Percentiles rank a stretch among this genome's conserved stretches.
These are phyloP conservation scores for Pseudoperonospora humuli DNA, from an alignment of 352 stramenopile genomes.

Conservation along the genomic window DNA sequence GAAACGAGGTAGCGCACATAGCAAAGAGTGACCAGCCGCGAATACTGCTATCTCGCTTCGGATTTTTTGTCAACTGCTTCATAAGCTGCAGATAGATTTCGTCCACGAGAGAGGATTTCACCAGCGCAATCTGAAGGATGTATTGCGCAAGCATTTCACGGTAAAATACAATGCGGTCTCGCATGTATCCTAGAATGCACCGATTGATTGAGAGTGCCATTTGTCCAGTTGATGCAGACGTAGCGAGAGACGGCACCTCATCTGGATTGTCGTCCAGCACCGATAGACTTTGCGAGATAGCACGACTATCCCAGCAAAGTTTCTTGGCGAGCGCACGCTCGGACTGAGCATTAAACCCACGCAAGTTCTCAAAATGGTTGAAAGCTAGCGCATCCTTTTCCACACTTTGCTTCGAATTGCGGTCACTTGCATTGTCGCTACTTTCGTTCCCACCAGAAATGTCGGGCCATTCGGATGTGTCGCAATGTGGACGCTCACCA, in stretches of 20 bases:
- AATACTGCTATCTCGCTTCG: conserved; percentile 85
- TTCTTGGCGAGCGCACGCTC: conserved; percentile 40
- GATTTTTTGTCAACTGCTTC: conserved; percentile 92
- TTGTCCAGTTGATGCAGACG: conserved; percentile 26
- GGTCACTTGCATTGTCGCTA: conserved; percentile 23
- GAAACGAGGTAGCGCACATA: conserved; percentile 89
- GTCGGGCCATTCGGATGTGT: conserved; percentile 40
- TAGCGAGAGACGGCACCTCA: conserved; percentile 17
- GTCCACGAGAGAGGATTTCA: conserved; percentile 83
- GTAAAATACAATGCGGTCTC: conserved; percentile 90
- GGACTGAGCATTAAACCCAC: conserved; percentile 44
- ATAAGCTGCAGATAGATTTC: conserved; percentile 92
- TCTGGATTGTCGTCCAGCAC: conserved; percentile 39
- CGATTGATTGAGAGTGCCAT: conserved; percentile 86
- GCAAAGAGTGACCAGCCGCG: conserved; percentile 91
- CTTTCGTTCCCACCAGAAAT: conserved; percentile 23
- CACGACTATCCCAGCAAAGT: conserved; percentile 56
- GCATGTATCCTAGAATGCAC: conserved; percentile 91
- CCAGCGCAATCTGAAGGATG: conserved; percentile 87
- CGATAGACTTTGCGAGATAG: conserved; percentile 52
- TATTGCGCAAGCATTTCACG: conserved; percentile 91
- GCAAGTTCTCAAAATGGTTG: conserved; percentile 60
- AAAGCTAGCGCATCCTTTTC: conserved; percentile 52
- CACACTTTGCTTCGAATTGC: conserved; percentile 22
- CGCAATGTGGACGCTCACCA: conserved; percentile 21